Evolutionary conservation across 2,329 filamentous ascomycete genomes (phyloP), one percentile per base, ranked within the genome.

Genomic region (Emydomyces testavorans): DNA sequence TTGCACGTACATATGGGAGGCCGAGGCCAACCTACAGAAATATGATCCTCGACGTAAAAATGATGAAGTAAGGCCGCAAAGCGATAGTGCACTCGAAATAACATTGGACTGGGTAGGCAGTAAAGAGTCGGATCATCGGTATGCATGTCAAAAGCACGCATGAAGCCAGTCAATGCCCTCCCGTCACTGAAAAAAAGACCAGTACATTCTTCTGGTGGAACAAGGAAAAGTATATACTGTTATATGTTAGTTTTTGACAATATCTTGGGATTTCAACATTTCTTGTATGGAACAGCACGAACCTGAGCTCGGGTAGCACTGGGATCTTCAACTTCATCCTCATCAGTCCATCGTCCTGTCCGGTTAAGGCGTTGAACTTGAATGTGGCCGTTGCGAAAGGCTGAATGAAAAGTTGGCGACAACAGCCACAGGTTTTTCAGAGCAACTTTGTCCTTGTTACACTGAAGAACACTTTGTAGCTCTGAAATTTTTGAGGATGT

Each of bases 21-120:
- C 23, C 49, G 49, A 11, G 49, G 43, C 51, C 51, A 53, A 24
- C 51, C 51, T 21, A 26, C 8, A n/a, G 49, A 16, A 41, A 50
- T 36, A 28, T 37, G 38, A 35, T 48, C 42, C n/a, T 53, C 51
- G 18, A 53, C 48, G 20, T 28, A 53, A 35, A 52, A 53, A 26
- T 50, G 41, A 23, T 53, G 50, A 3, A 53, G 39, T 4, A 50
- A 45, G 4, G 28, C 34, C 21, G 52, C 43, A 29, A 54, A 46
- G 31, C 50, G 38, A n/a, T 18, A 49, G 36, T 54, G 50, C 23
- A 49, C 38, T 13, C 37, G 29, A 41, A 52, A 46, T 8, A 54
- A 38, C 39, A 49, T 46, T 35, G 29, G n/a, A 28, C 18, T 41
- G 15, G 52, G 52, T 7, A 41, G 35, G n/a, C 28, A 31, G 28